Evolutionary conservation across 2,329 filamentous ascomycete species (phyloP).

Genomic region (Gremmenia infestans): DNA sequence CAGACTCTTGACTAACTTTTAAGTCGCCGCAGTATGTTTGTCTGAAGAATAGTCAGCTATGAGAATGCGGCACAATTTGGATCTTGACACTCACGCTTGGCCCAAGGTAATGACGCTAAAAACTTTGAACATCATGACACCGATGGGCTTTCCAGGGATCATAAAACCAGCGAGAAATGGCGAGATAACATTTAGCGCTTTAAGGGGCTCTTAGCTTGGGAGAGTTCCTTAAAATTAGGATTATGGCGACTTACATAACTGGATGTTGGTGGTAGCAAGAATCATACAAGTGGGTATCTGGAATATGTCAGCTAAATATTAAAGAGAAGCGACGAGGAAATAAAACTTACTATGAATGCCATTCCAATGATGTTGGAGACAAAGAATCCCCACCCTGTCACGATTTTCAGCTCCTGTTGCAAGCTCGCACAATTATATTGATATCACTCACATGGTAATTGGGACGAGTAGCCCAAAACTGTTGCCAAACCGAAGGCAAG

Average conservation of each 20-base stretch:
- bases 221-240: constrained; percentile 23
- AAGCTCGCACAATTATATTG: not conserved
- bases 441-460: constrained; percentile 35
- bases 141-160: constrained; percentile 59
- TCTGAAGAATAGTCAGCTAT: constrained; percentile 55
- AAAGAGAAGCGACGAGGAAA: not conserved
- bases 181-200: constrained; percentile 64
- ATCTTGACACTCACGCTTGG: constrained; percentile 36
- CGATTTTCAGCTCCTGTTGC: not conserved
- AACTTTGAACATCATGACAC: constrained; percentile 75
- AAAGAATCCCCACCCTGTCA: constrained; percentile 30
- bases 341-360: constrained; percentile 44
- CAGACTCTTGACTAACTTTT: constrained; percentile 12
- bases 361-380: constrained; percentile 44
- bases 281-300: constrained; percentile 62
- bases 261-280: constrained; percentile 61
- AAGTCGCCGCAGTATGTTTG: constrained; percentile 20
- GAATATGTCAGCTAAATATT: not conserved
- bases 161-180: constrained; percentile 71
- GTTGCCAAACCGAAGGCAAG: constrained; percentile 40
- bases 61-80: not conserved
- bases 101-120: constrained; percentile 64
- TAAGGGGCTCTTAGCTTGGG: constrained; percentile 28
- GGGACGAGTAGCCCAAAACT: constrained; percentile 48
- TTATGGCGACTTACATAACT: constrained; percentile 40